These are phyloP conservation scores for Chalciporus piperatus DNA, from an alignment of 768 basidiomycete species.

Conservation along the genomic window DNA sequence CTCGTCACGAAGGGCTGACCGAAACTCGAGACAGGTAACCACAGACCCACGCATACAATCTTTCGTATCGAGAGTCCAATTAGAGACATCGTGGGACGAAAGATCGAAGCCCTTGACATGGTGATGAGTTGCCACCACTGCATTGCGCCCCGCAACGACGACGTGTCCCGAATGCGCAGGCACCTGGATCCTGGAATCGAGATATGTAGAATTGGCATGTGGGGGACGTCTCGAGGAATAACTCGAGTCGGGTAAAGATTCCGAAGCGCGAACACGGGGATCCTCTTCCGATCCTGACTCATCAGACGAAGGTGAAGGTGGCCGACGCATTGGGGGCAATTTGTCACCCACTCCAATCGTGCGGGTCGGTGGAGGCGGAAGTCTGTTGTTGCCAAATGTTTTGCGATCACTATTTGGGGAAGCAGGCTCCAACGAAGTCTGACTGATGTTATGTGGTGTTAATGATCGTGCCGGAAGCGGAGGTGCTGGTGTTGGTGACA, in stretches of 20 bases:
- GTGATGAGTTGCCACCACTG: conserved; percentile 57
- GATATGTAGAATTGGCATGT: conserved; percentile 26
- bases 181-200: conserved; percentile 52
- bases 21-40: conserved; percentile 77
- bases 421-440: conserved; percentile 16
- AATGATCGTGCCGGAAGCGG: conserved; percentile 38
- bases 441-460: background rate
- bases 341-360: conserved; percentile 68
- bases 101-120: conserved; percentile 66
- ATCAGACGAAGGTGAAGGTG: conserved; percentile 39
- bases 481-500: conserved; percentile 13
- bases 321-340: conserved; percentile 59
- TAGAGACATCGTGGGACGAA: conserved; percentile 42
- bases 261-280: conserved; percentile 40
- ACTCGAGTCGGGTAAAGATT: conserved; percentile 66
- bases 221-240: conserved; percentile 59
- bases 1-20: conserved; percentile 42
- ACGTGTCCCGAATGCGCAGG: conserved; percentile 53
- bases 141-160: conserved; percentile 53
- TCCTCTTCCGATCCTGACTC: conserved; percentile 65
- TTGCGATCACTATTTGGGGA: conserved; percentile 26
- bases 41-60: conserved; percentile 66
- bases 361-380: conserved; percentile 75
- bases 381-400: conserved; percentile 31
- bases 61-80: conserved; percentile 57